phyloP scores from a whole-genome alignment of 345 rosid species.

The Lepidium africanum region DNA sequence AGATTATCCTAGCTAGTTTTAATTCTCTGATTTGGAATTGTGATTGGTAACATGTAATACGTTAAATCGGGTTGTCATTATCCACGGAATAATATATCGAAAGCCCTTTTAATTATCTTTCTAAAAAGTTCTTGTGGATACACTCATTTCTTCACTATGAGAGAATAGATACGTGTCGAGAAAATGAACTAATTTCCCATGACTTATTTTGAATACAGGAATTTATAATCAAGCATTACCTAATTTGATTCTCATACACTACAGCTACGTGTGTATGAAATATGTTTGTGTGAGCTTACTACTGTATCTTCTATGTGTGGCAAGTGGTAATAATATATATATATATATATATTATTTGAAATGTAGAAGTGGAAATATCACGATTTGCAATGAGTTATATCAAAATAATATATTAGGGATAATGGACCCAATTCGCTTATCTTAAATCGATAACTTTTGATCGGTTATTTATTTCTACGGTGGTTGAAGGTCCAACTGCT shows the following conservation, averaged over 20 bases:
- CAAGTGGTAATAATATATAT: neutral
- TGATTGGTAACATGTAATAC: neutral
- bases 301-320: neutral
- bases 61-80: neutral
- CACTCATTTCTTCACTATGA: slow-evolving; percentile 12
- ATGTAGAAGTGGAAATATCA: neutral
- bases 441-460: too few species aligned
- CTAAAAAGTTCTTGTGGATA: neutral
- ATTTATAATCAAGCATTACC: slow-evolving; percentile 11
- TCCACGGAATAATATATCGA: neutral
- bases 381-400: neutral
- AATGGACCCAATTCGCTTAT: neutral
- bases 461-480: too few species aligned
- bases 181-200: neutral
- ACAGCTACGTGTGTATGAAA: neutral
- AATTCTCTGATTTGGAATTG: neutral
- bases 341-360: neutral
- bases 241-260: neutral
- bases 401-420: neutral
- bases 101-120: neutral
- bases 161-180: slow-evolving; percentile 13
- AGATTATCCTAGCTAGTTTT: neutral
- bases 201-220: neutral
- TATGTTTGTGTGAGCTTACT: neutral
- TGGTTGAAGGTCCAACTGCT: too few species aligned